Percentiles rank a stretch among this genome's conserved stretches.
phyloP scores from a whole-genome alignment of 179 eudicot genomes.

The Beta corolliflora region DNA sequence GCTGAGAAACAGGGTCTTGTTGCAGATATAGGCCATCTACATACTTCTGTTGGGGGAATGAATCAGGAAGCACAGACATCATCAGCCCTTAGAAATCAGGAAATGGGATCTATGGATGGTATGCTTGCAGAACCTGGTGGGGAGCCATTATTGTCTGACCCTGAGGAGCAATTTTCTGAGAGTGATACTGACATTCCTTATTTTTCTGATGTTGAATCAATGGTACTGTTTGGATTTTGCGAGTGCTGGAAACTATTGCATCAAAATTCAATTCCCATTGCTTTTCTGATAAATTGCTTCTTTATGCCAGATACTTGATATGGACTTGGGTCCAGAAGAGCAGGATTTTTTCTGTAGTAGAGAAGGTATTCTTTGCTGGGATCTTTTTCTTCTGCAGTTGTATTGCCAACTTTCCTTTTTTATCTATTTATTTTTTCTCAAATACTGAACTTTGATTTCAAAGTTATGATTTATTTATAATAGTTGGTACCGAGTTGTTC shows the following conservation, averaged over 20 bases:
- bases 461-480: not conserved
- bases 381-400: conserved; percentile 3
- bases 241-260: conserved; percentile 15
- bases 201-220: conserved; percentile 89
- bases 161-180: conserved; percentile 54
- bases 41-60: conserved; percentile 29
- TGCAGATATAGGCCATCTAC: conserved; percentile 24
- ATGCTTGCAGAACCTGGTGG: conserved; percentile 43
- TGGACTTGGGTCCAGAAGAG: conserved; percentile 69
- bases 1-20: conserved; percentile 31
- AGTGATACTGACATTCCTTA: conserved; percentile 70
- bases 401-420: not conserved
- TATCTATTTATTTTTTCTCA: not conserved
- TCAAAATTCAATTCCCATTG: not conserved
- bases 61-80: conserved; percentile 33
- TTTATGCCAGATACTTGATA: conserved; percentile 61
- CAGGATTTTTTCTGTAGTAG: conserved; percentile 35
- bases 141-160: conserved; percentile 49
- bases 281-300: conserved; percentile 25
- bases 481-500: not conserved
- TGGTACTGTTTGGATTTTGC: conserved; percentile 50
- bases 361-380: conserved; percentile 44
- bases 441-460: not conserved
- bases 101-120: conserved; percentile 41
- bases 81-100: conserved; percentile 30